A percentile compares a stretch with the other conserved stretches of the same genome.
These are phyloP conservation scores for Thoreauomyces humboldtii DNA, from an alignment of 192 early-diverging fungal genomes.

Conservation along the genomic window DNA sequence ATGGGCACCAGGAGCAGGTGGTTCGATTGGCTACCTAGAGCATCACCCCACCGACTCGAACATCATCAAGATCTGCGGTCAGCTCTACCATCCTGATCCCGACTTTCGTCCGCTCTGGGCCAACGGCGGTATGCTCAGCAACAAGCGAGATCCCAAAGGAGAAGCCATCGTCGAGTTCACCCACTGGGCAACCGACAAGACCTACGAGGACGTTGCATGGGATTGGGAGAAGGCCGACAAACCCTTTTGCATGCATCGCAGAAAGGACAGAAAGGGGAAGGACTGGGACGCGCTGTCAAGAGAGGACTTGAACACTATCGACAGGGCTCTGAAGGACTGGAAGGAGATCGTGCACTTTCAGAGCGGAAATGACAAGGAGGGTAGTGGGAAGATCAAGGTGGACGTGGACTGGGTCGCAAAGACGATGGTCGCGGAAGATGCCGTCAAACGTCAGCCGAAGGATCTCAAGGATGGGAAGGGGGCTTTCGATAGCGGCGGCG, in stretches of 20 bases:
- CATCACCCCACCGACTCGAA: not conserved
- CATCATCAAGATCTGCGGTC: slow-evolving; percentile 22
- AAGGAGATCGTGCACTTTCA: too few relatives aligned
- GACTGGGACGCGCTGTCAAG: not conserved
- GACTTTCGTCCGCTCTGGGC: slow-evolving; percentile 25
- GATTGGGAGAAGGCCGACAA: slow-evolving; percentile 34
- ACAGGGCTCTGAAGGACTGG: not conserved
- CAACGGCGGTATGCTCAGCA: slow-evolving; percentile 34
- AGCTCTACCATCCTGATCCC: slow-evolving; percentile 26
- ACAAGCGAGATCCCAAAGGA: slow-evolving; percentile 13
- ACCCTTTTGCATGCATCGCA: slow-evolving; percentile 32
- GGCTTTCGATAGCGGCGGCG: too few relatives aligned
- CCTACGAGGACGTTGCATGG: slow-evolving; percentile 13
- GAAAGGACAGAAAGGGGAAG: not conserved
- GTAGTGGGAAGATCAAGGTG: too few relatives aligned
- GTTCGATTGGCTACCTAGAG: slow-evolving; percentile 41
- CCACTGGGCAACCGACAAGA: slow-evolving; percentile 15
- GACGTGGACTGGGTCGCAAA: too few relatives aligned
- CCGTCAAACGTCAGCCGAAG: too few relatives aligned
- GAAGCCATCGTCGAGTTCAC: not conserved
- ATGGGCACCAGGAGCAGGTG: slow-evolving; percentile 51
- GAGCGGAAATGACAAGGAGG: too few relatives aligned
- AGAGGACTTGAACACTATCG: not conserved
- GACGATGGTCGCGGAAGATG: too few relatives aligned
- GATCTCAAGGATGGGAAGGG: too few relatives aligned